Base-by-base conservation (phyloP, 2,329 filamentous ascomycete species). In the Biscogniauxia marginata region DNA sequence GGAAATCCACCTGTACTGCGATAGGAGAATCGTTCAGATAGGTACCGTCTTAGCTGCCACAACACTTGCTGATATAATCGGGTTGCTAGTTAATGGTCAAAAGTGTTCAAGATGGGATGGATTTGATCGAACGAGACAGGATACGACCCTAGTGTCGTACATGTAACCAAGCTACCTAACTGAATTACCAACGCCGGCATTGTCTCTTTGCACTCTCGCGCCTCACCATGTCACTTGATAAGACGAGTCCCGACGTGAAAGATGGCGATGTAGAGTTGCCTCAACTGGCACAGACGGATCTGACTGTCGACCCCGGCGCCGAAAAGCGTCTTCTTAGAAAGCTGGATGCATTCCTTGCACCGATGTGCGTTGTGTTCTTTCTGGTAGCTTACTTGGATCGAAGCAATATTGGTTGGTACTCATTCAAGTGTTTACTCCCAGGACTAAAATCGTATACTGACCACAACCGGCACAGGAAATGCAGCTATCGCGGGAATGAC, bases 401-500 rank as follows among this genome's bases (percentile, higher is more conserved):
- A 23, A 53, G 52, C 24, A 62, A 62, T 22, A 62, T 61, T 25
- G 57, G 57, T 56, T 46, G 18, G 43, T 34, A 13, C 22, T 7
- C 43, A 21, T 21, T 9, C 16, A 30, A 34, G n/a, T 1, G 9
- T 1, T 47, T 4, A 13, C 24, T 24, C n/a, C 3, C 1, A 21
- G 11, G 25, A 43, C 47, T 30, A n/a, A 23, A 18, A 39, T 16
- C 16, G 18, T n/a, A 39, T 20, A 21, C 48, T 50, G 25, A 49
- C 5, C 21, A 18, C 25, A 39, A 39, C n/a, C 3, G 7, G 39
- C 34, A 9, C 21, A 60, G 59, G 59, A 13, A 60, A 60, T 51
- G 60, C 57, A 8, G 60, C 60, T n/a, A 56, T 58, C 7, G 57
- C 58, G 3, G 60, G 60, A 11, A 62, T 62, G 60, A 54, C 55